Evolutionary conservation across 225 moss, liverwort and hornwort species (phyloP), one percentile per base, ranked within the genome.

Genomic region (Asterella californica): DNA sequence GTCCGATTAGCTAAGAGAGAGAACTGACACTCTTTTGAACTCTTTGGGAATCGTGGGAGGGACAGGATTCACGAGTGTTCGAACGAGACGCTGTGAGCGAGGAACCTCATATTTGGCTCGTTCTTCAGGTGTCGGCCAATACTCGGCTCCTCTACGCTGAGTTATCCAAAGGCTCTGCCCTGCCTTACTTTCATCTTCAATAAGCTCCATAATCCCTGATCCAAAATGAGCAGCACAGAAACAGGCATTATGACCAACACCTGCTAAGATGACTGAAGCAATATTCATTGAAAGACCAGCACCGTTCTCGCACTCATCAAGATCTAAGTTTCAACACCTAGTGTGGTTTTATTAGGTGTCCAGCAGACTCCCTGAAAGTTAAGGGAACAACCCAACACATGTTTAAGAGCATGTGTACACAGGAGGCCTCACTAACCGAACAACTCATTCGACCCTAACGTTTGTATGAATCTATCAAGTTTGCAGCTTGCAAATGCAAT

Each of bases 21-120:
- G 70, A 36, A 70, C 94, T 86, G 86, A 99, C 97, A 95, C 84
- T 92, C 91, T 99, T 64, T 85, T 89, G 66, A 87, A 93, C 30
- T 85, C 81, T 76, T 84, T 82, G 60, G 93, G 85, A 52, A 81
- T 57, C 55, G 81, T 83, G 21, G 85, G 81, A 79, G 87, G 62
- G 70, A 90, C 45, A 59, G 81, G 75, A 80, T 83, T 91, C 42
- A 74, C 81, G 64, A 71, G 88, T 45, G 83, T 48, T 27, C 57
- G 75, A 42, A 50, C 47, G 54, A 62, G 34, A 6, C 78, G 82
- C 34, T 75, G 77, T n/a, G 52, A 32, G 38, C 32, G 27, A 38
- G 83, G 82, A 22, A 84, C 9, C 36, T 73, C 53, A 50, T 89
- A 91, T 61, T 86, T 89, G 21, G 64, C 75, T 61, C 72, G 82